Base-by-base conservation (phyloP, 768 basidiomycete species). In the Polyporus arcularius region DNA sequence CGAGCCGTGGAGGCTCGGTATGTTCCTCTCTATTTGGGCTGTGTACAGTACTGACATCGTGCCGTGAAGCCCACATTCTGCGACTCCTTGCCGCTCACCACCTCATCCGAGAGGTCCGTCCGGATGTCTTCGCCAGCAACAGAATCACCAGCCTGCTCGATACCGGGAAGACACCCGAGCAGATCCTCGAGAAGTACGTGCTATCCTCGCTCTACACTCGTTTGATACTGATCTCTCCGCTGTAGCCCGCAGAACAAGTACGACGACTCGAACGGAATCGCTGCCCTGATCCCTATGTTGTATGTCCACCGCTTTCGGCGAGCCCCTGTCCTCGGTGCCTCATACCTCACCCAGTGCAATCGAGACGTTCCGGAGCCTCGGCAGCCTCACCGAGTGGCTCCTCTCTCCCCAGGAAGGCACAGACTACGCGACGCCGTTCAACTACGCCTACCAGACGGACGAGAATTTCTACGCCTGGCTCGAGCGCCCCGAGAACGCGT, bases 391-490 rank as follows among this genome's bases (percentile, higher is more conserved):
- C 1, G 49, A 56, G 12, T 63, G 62, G 62, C 50, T 63, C 5
- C 48, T 59, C 28, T 9, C 16, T 21, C 53, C 41, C n/a, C 46
- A 21, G 5, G 14, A 18, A 18, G 4, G 5, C 6, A 5, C 46
- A 2, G 46, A 21, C 7, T 48, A 48, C 53, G 51, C 26, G 41
- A 57, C 48, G 38, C 46, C 88, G 0, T 90, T 90, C 67, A 86
- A 85, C 65, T 76, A 83, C 64, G 88, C 89, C 7, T 89, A 89
- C 66, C 76, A 76, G 1, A 80, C 72, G 30, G 70, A 64, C 67
- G 73, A 55, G 65, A 71, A n/a, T 1, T 89, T 80, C 67, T 91
- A 90, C 65, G 81, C 79, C 4, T 91, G 89, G 89, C 76, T 91
- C 8, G 89, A 90, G 70, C 83, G 84, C n/a, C 80, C 80, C 26